Percentiles rank a stretch among this genome's conserved stretches.
These are phyloP conservation scores for Aspergillus pseudotamarii DNA, from an alignment of 2,329 filamentous ascomycete genomes.

Conservation along the genomic window DNA sequence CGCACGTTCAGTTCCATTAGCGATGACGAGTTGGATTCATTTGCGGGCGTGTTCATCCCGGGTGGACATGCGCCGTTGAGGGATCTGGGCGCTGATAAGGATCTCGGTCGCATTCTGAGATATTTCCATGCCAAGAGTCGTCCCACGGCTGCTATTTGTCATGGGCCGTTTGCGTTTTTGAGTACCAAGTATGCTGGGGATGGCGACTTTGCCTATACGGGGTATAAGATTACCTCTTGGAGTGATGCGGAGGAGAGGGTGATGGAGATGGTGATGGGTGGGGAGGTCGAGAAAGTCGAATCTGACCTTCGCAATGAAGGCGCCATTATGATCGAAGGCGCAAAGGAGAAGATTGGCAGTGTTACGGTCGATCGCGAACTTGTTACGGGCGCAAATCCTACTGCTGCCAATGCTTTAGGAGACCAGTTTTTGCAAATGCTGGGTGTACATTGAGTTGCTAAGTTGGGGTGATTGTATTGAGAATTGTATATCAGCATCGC, in stretches of 20 bases:
- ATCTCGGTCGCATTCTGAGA: slow-evolving; percentile 46
- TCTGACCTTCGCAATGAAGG: slow-evolving; percentile 42
- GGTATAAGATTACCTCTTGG: slow-evolving; percentile 51
- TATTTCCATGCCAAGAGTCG: slow-evolving; percentile 47
- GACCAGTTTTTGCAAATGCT: slow-evolving; percentile 38
- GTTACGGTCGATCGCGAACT: slow-evolving; percentile 49
- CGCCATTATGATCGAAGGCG: slow-evolving; percentile 49
- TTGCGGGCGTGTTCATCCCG: slow-evolving; percentile 48
- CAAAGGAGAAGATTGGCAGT: slow-evolving; percentile 42
- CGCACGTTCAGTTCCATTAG: slow-evolving; percentile 42
- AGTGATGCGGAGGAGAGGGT: slow-evolving; percentile 50
- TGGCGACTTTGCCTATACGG: slow-evolving; percentile 47
- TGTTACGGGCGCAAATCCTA: slow-evolving; percentile 39
- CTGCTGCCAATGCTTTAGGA: slow-evolving; percentile 36
- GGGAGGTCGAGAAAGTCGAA: slow-evolving; percentile 49
- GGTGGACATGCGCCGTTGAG: slow-evolving; percentile 50
- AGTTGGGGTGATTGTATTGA: no score
- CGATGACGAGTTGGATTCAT: slow-evolving; percentile 44
- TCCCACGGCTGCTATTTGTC: slow-evolving; percentile 51
- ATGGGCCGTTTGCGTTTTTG: slow-evolving; percentile 51
- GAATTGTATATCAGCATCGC: no score
- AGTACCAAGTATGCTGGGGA: slow-evolving; percentile 42
- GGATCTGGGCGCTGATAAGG: slow-evolving; percentile 46
- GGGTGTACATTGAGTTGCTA: slow-evolving; percentile 19
- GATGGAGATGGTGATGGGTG: slow-evolving; percentile 49